Conservation (phyloP, 371 early-diverging fungal species). For the Zychaea mexicana region DNA sequence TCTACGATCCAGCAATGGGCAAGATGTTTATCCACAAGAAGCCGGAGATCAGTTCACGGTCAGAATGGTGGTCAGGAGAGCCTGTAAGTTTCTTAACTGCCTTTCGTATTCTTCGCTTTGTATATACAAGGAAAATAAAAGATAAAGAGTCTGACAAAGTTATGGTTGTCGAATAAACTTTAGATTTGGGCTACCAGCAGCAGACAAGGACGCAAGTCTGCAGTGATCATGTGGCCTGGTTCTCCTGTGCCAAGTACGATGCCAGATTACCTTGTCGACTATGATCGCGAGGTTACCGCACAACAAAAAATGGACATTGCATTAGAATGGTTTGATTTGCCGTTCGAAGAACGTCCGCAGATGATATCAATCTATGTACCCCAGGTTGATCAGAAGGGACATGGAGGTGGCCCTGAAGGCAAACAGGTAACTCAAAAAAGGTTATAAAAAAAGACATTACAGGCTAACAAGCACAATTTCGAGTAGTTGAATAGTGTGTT, state of each 20-base stretch:
- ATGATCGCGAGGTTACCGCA: constrained; percentile 44
- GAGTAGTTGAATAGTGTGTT: constrained; percentile 63
- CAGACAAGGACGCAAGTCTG: constrained; percentile 66
- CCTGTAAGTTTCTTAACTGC: constrained; percentile 72
- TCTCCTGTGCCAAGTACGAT: constrained; percentile 56
- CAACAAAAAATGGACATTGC: constrained; percentile 64
- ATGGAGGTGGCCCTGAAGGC: constrained; percentile 77
- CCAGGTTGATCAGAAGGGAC: constrained; percentile 86
- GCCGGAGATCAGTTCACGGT: constrained; percentile 48
- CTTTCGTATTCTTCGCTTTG: neutral
- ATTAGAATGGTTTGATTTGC: constrained; percentile 79
- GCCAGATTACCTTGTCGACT: constrained; percentile 74
- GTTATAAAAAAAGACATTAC: no score
- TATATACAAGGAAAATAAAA: neutral
- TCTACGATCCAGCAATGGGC: constrained; percentile 77
- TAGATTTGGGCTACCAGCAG: constrained; percentile 90
- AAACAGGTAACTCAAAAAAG: constrained; percentile 33
- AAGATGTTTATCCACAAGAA: constrained; percentile 81
- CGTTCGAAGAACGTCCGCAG: constrained; percentile 68
- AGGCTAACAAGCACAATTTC: neutral
- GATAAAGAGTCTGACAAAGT: neutral
- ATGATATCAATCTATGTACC: constrained; percentile 81
- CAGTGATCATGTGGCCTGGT: constrained; percentile 92
- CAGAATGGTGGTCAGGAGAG: constrained; percentile 91
- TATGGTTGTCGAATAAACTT: neutral